Base-by-base conservation (phyloP, 2,329 filamentous ascomycete species). In the Gnomoniopsis sp. region DNA sequence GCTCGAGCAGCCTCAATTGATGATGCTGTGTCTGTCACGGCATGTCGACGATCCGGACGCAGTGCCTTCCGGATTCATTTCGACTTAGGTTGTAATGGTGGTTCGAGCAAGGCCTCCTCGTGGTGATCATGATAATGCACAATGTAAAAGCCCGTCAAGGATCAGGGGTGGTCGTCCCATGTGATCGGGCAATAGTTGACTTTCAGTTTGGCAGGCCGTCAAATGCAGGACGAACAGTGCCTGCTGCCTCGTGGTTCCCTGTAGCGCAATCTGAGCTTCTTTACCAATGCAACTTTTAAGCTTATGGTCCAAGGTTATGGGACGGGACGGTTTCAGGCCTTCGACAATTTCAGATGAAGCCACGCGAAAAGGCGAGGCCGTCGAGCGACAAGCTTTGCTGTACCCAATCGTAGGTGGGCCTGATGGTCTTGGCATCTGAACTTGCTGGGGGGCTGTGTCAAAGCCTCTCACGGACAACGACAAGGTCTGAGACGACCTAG, bases 351-450 rank as follows among this genome's bases (percentile, higher is more conserved):
- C 51, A 46, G 57, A 59, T 50, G 57, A 55, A 48, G 19, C 33
- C 48, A 50, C 23, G 47, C 46, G 41, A 38, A 34, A 12, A 26
- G 19, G 41, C 47, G 12, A 23, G 12, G 38, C 12, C 14, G 17
- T 11, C 21, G 26, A 17, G 43, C 15, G 19, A 30, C 41, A 26
- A 48, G 47, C 54, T 30, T 46, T 2, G 11, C 48, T 12, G 21
- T 23, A 49, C 26, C 53, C 57, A 59, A 59, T 56, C n/a, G 49
- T 14, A 33, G 33, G 6, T 15, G 49, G 65, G 71, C 66, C 73
- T 79, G 34, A 47, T 51, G 41, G 75, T 72, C 36, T 74, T 78
- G 61, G 78, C 43, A 46, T 46, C 43, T 19, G 43, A 46, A 46
- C 10, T 46, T 3, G 8, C 19, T 6, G 43, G 19, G 43, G 15